Evolutionary conservation across 2,329 filamentous ascomycete species (phyloP).

Genomic region (Verticillium albo-atrum): DNA sequence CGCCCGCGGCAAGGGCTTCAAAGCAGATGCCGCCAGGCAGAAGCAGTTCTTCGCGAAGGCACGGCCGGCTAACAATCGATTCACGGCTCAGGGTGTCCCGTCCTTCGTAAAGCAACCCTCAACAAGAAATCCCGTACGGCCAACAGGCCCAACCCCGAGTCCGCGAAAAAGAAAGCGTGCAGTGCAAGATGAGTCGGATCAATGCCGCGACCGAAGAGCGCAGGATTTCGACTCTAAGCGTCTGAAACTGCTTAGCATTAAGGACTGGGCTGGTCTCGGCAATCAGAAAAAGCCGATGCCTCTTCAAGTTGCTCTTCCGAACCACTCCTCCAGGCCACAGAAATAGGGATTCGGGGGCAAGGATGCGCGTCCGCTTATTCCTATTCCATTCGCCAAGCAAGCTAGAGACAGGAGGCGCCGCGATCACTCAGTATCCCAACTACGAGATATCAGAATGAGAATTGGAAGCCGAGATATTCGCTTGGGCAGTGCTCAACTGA

Average conservation of each 20-base stretch:
- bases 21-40: constrained; percentile 27
- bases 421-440: not conserved
- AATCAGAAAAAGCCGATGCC: constrained; percentile 25
- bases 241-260: not conserved
- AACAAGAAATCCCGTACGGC: not conserved
- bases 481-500: not conserved
- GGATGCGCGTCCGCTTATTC: not conserved
- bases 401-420: not conserved
- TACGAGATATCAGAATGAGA: constrained; percentile 1
- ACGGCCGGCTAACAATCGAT: constrained; percentile 10
- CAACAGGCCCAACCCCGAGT: not conserved
- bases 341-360: constrained; percentile 9
- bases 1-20: constrained; percentile 25
- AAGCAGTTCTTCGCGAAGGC: constrained; percentile 32
- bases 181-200: not conserved
- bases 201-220: not conserved
- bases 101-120: not conserved
- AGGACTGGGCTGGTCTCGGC: constrained; percentile 16
- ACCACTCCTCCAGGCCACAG: not conserved
- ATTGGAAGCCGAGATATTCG: constrained; percentile 10
- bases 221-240: not conserved
- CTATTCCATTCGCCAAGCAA: not conserved
- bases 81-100: not conserved
- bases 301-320: constrained; percentile 1
- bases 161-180: not conserved